Evolutionary conservation across 2,329 filamentous ascomycete species (phyloP).

Genomic region (Xylaria sp.): DNA sequence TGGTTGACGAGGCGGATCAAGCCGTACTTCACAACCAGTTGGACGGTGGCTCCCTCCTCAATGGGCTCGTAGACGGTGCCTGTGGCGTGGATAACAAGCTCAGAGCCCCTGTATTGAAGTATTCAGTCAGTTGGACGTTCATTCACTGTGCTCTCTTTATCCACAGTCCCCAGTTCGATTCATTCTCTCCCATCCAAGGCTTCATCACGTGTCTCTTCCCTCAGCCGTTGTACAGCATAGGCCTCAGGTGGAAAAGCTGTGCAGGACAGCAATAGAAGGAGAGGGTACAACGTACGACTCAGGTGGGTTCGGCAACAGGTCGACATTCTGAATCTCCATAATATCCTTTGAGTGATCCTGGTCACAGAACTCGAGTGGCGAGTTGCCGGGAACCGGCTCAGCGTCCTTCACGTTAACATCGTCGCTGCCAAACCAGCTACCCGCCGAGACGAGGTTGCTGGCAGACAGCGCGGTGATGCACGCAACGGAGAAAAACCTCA

Average conservation of each 20-base stretch:
- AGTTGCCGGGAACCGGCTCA: conserved; percentile 81
- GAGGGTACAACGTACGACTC: conserved; percentile 71
- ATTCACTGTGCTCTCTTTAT: conserved; percentile 1
- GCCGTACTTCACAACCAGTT: conserved; percentile 91
- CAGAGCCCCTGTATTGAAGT: conserved; percentile 71
- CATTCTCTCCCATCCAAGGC: not conserved
- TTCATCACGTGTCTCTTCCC: not conserved
- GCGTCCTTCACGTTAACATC: conserved; percentile 62
- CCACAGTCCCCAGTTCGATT: not conserved
- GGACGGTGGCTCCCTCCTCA: conserved; percentile 81
- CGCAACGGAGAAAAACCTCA: conserved; percentile 57
- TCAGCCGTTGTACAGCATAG: not conserved
- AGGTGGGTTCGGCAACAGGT: conserved; percentile 88
- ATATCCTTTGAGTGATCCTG: conserved; percentile 75
- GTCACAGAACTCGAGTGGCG: conserved; percentile 83
- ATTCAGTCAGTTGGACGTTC: conserved; percentile 39
- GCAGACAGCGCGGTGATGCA: conserved; percentile 58
- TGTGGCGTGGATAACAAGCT: conserved; percentile 80
- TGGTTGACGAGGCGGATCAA: conserved; percentile 89
- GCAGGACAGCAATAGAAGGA: conserved; percentile 11
- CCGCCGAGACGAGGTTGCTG: conserved; percentile 56
- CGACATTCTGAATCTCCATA: conserved; percentile 80
- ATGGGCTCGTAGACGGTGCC: conserved; percentile 81
- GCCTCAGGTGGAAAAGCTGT: not conserved
- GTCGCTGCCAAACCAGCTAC: conserved; percentile 61